Percentiles rank a stretch among this genome's conserved stretches.
Evolutionary conservation across 345 rosid genomes (phyloP).

Genomic region (Aegle marmelos): DNA sequence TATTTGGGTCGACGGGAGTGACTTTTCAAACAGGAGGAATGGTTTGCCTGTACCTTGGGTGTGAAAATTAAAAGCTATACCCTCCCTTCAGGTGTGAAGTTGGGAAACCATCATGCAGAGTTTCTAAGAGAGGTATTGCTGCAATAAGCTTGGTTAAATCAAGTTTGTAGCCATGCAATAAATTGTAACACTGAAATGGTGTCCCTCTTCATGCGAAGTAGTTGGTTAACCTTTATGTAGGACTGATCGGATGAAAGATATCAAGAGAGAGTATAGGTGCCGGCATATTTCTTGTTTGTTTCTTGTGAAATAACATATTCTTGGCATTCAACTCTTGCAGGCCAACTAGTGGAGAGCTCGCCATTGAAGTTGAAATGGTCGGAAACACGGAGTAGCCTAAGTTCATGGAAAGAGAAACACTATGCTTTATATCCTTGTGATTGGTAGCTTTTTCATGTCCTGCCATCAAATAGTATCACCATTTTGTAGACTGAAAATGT

Average conservation of each 20-base stretch:
- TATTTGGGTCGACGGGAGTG: background rate
- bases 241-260: background rate
- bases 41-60: background rate
- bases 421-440: no score
- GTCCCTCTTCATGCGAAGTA: background rate
- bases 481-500: background rate
- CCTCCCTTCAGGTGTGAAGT: background rate
- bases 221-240: background rate
- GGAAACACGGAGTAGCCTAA: background rate
- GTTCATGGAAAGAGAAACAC: background rate
- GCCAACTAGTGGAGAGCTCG: constrained; percentile 41
- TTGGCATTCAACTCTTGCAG: constrained; percentile 20
- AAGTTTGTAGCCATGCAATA: background rate
- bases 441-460: background rate
- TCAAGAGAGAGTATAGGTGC: background rate
- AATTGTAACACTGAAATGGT: background rate
- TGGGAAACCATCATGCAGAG: background rate
- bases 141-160: background rate
- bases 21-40: background rate
- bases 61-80: no score
- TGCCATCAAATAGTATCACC: background rate
- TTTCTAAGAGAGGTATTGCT: background rate
- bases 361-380: constrained; percentile 5
- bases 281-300: background rate
- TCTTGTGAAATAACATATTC: background rate